A percentile compares a stretch with the other conserved stretches of the same genome.
These are phyloP conservation scores for Torulaspora franciscae DNA, from an alignment of 805 yeast genomes.

Conservation along the genomic window DNA sequence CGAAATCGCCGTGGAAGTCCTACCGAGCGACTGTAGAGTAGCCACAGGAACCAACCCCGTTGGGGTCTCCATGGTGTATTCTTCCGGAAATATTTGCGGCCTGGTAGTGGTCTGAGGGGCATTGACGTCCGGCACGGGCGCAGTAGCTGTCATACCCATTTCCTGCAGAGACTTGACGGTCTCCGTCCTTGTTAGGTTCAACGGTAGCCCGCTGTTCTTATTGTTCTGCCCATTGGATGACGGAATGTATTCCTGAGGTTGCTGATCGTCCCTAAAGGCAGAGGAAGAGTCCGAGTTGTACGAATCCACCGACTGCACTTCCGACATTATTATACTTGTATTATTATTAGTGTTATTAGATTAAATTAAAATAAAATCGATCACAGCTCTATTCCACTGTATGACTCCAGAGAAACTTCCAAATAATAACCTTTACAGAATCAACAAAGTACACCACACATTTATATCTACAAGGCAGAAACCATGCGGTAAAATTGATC, in stretches of 20 bases:
- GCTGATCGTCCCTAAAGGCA: conserved; percentile 16
- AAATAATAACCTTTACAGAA: not conserved
- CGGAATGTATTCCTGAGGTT: conserved; percentile 28
- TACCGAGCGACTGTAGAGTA: conserved; percentile 64
- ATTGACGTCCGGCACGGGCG: conserved; percentile 53
- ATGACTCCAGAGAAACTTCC: not conserved
- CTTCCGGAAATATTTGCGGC: conserved; percentile 85
- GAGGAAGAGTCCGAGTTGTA: conserved; percentile 17
- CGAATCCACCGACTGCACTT: conserved; percentile 21
- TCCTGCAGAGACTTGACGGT: conserved; percentile 65
- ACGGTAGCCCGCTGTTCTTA: conserved; percentile 7
- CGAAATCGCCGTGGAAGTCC: conserved; percentile 39
- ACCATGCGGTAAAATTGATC: conserved; percentile 2
- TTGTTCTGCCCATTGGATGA: not conserved
- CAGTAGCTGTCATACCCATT: conserved; percentile 52
- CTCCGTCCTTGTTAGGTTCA: conserved; percentile 56
- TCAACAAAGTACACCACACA: not conserved
- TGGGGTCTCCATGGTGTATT: conserved; percentile 78
- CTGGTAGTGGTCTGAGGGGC: conserved; percentile 48
- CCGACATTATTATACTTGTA: conserved; percentile 10
- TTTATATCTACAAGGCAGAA: not conserved
- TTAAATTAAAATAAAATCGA: not conserved
- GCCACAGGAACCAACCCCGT: conserved; percentile 84
- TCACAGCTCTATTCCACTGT: not conserved
- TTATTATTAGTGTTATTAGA: not conserved